phyloP scores from a whole-genome alignment of 1,284 basidiomycete species.

The Moniliophthora roreri region DNA sequence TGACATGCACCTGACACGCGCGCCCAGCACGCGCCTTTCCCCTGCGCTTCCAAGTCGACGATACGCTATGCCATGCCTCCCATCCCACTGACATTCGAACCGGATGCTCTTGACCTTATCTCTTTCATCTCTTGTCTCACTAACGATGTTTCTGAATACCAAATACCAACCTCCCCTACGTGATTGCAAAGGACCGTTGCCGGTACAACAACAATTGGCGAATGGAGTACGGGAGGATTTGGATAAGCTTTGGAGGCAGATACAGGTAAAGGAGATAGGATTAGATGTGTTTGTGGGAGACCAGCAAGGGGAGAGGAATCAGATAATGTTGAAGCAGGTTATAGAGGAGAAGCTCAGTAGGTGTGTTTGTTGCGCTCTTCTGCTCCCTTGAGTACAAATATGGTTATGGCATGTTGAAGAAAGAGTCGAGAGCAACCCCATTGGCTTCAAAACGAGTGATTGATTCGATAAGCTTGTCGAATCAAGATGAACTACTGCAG shows the following conservation, averaged over 20 bases:
- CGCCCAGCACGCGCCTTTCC: too few species aligned
- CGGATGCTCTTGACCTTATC: slow-evolving; percentile 50
- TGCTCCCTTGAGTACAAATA: slow-evolving; percentile 56
- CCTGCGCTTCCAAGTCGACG: too few species aligned
- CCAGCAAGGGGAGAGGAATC: slow-evolving; percentile 54
- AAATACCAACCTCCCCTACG: slow-evolving; percentile 76
- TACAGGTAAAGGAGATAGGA: slow-evolving; percentile 70
- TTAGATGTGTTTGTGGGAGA: slow-evolving; percentile 69
- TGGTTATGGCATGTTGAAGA: slow-evolving; percentile 47
- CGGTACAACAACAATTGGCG: slow-evolving; percentile 69
- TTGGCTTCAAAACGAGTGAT: slow-evolving; percentile 71
- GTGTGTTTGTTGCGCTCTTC: slow-evolving; percentile 34
- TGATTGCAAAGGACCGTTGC: slow-evolving; percentile 62
- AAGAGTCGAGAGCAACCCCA: slow-evolving; percentile 63
- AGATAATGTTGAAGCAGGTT: slow-evolving; percentile 47
- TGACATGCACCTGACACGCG: too few species aligned
- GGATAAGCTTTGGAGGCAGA: slow-evolving; percentile 54
- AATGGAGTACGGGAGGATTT: slow-evolving; percentile 78
- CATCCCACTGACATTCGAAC: slow-evolving; percentile 50
- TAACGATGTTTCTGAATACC: slow-evolving; percentile 64
- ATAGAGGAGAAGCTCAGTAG: slow-evolving; percentile 53
- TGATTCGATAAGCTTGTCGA: slow-evolving; percentile 56
- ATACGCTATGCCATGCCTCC: slow-evolving; percentile 61
- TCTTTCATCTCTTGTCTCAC: slow-evolving; percentile 54
- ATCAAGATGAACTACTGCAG: slow-evolving; percentile 63